Evolutionary conservation across 176 grass and related monocot species (phyloP), one percentile per base, ranked within the genome.

Genomic region (Zizania latifolia): DNA sequence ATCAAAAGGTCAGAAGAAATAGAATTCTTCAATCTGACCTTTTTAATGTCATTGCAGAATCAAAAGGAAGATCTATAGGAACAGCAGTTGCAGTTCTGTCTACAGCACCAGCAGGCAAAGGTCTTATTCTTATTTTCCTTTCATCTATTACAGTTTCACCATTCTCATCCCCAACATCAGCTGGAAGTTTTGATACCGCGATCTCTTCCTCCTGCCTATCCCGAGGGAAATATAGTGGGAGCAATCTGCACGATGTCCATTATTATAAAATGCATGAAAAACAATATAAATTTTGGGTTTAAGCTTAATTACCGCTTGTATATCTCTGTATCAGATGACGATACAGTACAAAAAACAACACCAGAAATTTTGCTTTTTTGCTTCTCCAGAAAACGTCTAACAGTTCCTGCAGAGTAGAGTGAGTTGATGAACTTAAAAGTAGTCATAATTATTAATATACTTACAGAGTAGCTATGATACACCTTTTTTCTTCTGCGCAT

Each of bases 101-200:
- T 70, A 74, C 44, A 69, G 54, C 57, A 59, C 85, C 71, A 62
- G 85, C 88, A 30, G 94, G 94, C 57, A 97, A 82, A 34, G 94
- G 82, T 81, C 89, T 97, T 87, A 93, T 97, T 87, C 94, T 91
- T 78, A 97, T 97, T 87, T 97, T 93, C 46, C 94, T 84, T 85
- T 97, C 94, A 85, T 97, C 86, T 66, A 97, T 97, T 79, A 97
- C 71, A 29, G 94, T 93, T 56, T 97, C 91, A 33, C 94, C 94
- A 89, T 97, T 97, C 86, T 97, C 94, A 77, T 97, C 94, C 58
- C 94, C 94, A 57, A 97, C 91, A 91, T 93, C 94, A 77, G 94
- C 85, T 75, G 94, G 94, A 77, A 97, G 86, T 71, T 97, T 97
- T 21, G 83, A 83, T 6, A 82, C 58, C 30, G 94, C 90, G 23